Evolutionary conservation across 176 grass and related monocot species (phyloP), one percentile per base, ranked within the genome.

Genomic region (Avena atlantica): DNA sequence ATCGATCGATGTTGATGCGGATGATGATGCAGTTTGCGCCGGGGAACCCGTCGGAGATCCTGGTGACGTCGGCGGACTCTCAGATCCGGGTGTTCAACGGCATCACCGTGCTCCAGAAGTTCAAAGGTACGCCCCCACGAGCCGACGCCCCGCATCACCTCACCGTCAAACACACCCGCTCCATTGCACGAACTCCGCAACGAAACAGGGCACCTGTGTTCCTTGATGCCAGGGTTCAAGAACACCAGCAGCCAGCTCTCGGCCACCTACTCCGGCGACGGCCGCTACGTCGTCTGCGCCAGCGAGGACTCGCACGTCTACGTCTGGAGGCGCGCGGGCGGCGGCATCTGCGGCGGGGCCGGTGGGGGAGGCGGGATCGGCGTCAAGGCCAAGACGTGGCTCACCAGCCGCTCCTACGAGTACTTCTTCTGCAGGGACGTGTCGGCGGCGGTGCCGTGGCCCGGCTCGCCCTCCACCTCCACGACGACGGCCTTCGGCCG

Each of bases 201-300:
- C 84, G 84, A 79, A 82, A 70, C 64, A 83, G 88, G 88, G 84
- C 86, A 71, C 72, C 53, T 74, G 84, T 90, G 86, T 69, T 86
- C 70, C 88, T 85, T 82, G 58, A 45, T 91, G 25, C 67, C 84
- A 97, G 95, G 96, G 29, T 98, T 98, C 87, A 93, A 87, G 90
- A 98, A 98, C 89, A 98, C 93, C 37, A 95, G 88, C 90, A 98
- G 96, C 81, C 96, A 98, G 86, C 95, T 98, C 84, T 92, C 93
- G 1, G 93, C 96, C 12, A 90, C 93, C 23, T 98, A 94, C 78
- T 91, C 87, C 45, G 78, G 78, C 25, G 92, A 98, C 49, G 96
- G 93, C 24, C 86, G 79, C n/a, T 91, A 98, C 61, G 93, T 98
- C 0, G 84, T 98, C 0, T 90, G 89, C 9, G 90, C 96, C 31